A percentile compares a stretch with the other conserved stretches of the same genome.
These are phyloP conservation scores for Polyplosphaeria fusca DNA, from an alignment of 495 filamentous ascomycete genomes.

Conservation along the genomic window DNA sequence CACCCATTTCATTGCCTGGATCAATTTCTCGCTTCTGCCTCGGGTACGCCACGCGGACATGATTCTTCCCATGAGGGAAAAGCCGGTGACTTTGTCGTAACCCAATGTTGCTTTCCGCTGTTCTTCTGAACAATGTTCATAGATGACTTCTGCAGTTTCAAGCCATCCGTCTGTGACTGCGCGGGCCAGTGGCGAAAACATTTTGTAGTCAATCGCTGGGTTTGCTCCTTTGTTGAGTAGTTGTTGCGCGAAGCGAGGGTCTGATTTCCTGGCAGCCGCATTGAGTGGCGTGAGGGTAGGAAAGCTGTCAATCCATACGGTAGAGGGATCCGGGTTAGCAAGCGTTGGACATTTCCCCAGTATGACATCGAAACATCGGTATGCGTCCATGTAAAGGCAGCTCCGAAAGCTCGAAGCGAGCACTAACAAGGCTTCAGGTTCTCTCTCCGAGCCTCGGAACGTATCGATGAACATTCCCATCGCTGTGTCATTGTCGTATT, in stretches of 20 bases:
- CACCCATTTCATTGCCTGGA: background rate
- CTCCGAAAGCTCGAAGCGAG: background rate
- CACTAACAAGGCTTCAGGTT: background rate
- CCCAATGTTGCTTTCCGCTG: background rate
- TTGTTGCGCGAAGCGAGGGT: background rate
- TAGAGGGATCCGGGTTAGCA: background rate
- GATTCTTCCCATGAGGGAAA: background rate
- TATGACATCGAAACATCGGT: background rate
- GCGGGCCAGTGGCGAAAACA: background rate
- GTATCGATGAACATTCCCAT: background rate
- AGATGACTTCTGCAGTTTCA: background rate
- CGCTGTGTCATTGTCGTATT: background rate
- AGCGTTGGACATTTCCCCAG: background rate
- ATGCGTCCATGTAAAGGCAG: background rate
- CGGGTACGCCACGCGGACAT: background rate
- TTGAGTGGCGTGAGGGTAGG: background rate
- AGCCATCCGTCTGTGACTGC: background rate
- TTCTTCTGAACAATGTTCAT: background rate
- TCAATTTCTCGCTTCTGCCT: background rate
- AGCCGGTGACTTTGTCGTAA: background rate
- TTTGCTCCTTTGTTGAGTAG: background rate
- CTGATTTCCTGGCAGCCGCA: background rate
- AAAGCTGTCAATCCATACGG: background rate
- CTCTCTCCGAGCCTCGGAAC: background rate
- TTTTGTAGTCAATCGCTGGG: background rate